Percentiles rank a stretch among this genome's conserved stretches.
Evolutionary conservation across 805 yeast species (phyloP).

Genomic region (Metschnikowia chrysomelidarum): DNA sequence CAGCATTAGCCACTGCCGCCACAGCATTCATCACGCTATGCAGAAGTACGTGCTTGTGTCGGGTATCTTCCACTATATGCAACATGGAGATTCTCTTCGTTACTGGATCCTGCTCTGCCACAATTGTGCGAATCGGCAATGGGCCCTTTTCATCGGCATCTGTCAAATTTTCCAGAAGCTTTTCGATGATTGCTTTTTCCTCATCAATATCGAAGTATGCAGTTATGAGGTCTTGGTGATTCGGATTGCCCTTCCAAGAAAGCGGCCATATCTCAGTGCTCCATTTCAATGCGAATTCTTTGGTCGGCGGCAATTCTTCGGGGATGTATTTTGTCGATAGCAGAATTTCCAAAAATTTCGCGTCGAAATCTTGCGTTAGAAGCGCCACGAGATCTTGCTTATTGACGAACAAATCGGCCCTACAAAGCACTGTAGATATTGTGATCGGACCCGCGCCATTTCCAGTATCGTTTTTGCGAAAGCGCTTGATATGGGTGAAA

Average conservation of each 20-base stretch:
- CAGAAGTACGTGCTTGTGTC: conserved; percentile 47
- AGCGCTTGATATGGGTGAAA: conserved; percentile 52
- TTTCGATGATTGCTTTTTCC: conserved; percentile 31
- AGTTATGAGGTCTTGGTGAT: conserved; percentile 63
- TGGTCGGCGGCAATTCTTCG: conserved; percentile 60
- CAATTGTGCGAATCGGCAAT: conserved; percentile 54
- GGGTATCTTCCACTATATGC: conserved; percentile 40
- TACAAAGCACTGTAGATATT: conserved; percentile 48
- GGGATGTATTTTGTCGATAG: conserved; percentile 46
- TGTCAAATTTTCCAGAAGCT: conserved; percentile 10
- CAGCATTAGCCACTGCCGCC: conserved; percentile 56
- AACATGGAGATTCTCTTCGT: conserved; percentile 27
- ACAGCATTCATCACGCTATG: conserved; percentile 81
- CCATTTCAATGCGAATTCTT: conserved; percentile 68
- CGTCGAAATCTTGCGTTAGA: conserved; percentile 9
- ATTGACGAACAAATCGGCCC: conserved; percentile 30
- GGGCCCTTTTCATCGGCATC: conserved; percentile 7
- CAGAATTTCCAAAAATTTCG: conserved; percentile 11
- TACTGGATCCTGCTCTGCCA: conserved; percentile 56
- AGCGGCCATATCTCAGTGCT: conserved; percentile 76
- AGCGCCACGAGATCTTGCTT: conserved; percentile 26
- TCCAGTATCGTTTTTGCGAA: conserved; percentile 33
- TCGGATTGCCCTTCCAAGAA: conserved; percentile 91
- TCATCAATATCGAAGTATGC: conserved; percentile 46
- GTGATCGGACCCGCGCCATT: neutral